Evolutionary conservation across 164 flowering plant species (phyloP), one percentile per base, ranked within the genome.

Genomic region (Pachysandra terminalis): DNA sequence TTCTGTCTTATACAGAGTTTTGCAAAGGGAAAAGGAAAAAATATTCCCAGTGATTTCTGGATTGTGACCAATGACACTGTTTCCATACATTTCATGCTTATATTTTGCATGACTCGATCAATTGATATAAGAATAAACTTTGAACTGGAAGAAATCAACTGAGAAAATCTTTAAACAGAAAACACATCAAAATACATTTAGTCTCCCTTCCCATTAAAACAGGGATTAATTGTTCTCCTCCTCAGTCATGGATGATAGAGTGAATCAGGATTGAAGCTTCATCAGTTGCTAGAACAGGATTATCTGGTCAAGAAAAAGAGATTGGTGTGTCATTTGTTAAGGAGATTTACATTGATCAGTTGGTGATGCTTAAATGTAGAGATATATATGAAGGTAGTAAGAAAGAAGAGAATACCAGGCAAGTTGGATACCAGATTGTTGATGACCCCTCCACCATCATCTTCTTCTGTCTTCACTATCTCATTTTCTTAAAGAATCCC

Each of bases 181-280:
- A 40, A 5, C 5, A 40, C 5, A 40, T 5, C 45, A 40, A 40
- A 40, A 40, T 40, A 40, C 45, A 40, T 40, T 10, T 40, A 40
- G 10, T 40, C 45, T 40, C 45, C 45, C 5, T 40, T 10, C 10
- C 45, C 45, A 10, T 45, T 45, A 15, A 45, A 22, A 22, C 25
- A 9, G 19, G 28, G 19, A 12, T 21, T 7, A 21, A 53, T 54
- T 19, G 52, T 41, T 14, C 25, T 28, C 23, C 19, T 58, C 23
- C 24, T 58, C 66, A 84, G 65, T 84, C 87, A 51, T 72, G 83
- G 56, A 84, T 68, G 56, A 82, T 72, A 19, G 85, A 80, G 64
- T 84, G 83, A 37, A 84, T 82, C 55, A 84, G 69, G 70, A 84
- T 84, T 59, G 84, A 72, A 19, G 86, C 88, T 62, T 84, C 88